Conservation (phyloP, 2,329 filamentous ascomycete species). For the Fusarium napiforme region DNA sequence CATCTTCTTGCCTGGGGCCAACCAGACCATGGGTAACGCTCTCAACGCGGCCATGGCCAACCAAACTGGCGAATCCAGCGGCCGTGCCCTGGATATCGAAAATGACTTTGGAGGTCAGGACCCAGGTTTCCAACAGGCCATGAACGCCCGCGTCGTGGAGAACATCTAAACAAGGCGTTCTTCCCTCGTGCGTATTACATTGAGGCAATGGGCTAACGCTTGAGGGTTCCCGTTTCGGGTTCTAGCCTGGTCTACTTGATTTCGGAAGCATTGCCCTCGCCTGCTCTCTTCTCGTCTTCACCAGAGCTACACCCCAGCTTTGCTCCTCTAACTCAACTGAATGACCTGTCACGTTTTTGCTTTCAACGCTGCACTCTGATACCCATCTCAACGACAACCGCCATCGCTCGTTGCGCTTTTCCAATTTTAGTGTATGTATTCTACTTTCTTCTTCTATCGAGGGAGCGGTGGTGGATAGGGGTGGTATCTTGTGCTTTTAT, state of each 20-base stretch:
- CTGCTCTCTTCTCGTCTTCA: slow-evolving; percentile 36
- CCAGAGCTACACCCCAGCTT: slow-evolving; percentile 14
- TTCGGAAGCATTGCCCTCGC: slow-evolving; percentile 34
- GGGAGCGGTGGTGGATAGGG: slow-evolving; percentile 1
- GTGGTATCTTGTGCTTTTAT: not conserved
- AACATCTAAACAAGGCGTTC: slow-evolving; percentile 71
- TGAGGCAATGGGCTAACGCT: slow-evolving; percentile 47
- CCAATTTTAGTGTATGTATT: slow-evolving; percentile 32
- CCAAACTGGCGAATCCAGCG: slow-evolving; percentile 60
- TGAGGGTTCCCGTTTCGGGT: slow-evolving; percentile 41
- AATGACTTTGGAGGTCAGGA: slow-evolving; percentile 66
- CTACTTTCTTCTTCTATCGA: slow-evolving; percentile 9
- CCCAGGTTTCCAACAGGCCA: slow-evolving; percentile 77
- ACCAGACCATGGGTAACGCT: slow-evolving; percentile 64
- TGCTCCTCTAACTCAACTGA: slow-evolving; percentile 1
- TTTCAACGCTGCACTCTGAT: slow-evolving; percentile 27
- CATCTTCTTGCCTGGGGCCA: slow-evolving; percentile 77
- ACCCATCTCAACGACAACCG: slow-evolving; percentile 20
- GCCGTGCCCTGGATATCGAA: slow-evolving; percentile 55
- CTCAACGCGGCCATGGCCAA: slow-evolving; percentile 58
- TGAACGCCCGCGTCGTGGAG: slow-evolving; percentile 86
- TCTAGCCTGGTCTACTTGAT: slow-evolving; percentile 53
- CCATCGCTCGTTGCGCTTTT: not conserved
- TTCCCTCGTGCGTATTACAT: slow-evolving; percentile 20
- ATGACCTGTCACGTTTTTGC: slow-evolving; percentile 10